Base-by-base conservation (phyloP, 257 asterid species). In the Perilla frutescens region DNA sequence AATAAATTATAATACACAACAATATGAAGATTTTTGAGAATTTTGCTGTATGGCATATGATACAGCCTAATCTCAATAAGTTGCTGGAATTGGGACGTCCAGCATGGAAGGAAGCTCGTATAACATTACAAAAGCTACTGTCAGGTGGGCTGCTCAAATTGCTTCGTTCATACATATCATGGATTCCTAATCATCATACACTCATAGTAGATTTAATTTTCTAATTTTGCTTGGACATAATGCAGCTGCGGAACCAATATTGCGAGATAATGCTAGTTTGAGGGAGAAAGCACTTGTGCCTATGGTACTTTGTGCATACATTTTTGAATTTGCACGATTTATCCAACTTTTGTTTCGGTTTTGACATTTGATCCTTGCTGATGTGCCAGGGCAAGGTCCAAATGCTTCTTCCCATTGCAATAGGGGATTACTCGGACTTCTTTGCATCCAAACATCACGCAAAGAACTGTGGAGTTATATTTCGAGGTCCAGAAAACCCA, bases 41-140 rank as follows among this genome's bases (percentile, higher is more conserved):
- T 73, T 60, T 71, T 69, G 60, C 31, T 71, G 57, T 68, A 37
- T 81, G 66, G 49, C 65, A 40, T 66, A 34, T 71, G 8, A 12
- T 69, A 29, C 93, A 87, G 97, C 83, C 94, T 76, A 88, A 87
- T 87, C 89, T 95, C 61, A 95, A 92, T 62, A 89, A 87, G 75
- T 92, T 95, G 76, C 71, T 90, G 91, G 94, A 68, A 72, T 66
- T 90, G 90, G 97, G 99, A 5, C 85, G 89, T 41, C 88, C 94
- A n/a, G 96, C 98, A 44, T 95, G 97, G 99, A 95, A 84, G 80
- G 99, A 95, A 85, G 98, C 98, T 76, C 97, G 99, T 57, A 34
- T 82, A 6, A 86, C 96, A 37, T 76, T 95, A 75, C 98, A 90
- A 79, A 95, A 84, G 89, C 85, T 95, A 66, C 78, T 95, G 76